Percentiles rank a stretch among this genome's conserved stretches.
Conservation (phyloP, 495 filamentous ascomycete species). For the Tuber melanosporum region DNA sequence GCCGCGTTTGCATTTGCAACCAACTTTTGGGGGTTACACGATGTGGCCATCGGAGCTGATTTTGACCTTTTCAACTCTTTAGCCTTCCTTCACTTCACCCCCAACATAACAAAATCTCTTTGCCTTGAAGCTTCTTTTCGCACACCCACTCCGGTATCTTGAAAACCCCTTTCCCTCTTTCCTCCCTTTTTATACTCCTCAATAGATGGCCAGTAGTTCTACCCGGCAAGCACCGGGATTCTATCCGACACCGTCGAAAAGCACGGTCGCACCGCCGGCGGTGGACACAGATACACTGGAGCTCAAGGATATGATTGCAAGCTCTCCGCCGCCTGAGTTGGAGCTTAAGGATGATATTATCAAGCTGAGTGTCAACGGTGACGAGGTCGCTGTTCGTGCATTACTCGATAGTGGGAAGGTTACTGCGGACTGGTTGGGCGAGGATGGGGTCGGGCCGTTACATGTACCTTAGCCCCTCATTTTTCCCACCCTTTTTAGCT, state of each 20-base stretch:
- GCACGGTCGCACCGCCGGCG: slow-evolving; percentile 36
- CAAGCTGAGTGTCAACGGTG: slow-evolving; percentile 85
- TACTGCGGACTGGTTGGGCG: slow-evolving; percentile 73
- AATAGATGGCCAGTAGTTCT: slow-evolving; percentile 32
- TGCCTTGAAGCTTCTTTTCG: background rate
- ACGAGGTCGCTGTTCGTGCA: slow-evolving; percentile 78
- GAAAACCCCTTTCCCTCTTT: background rate
- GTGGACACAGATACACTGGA: slow-evolving; percentile 50
- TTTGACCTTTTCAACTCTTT: background rate
- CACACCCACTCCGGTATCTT: background rate
- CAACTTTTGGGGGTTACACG: background rate
- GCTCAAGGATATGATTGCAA: slow-evolving; percentile 56
- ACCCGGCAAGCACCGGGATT: slow-evolving; percentile 33
- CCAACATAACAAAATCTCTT: background rate
- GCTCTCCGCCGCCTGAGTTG: slow-evolving; percentile 40
- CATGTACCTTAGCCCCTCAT: slow-evolving; percentile 58
- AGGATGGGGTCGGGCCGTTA: slow-evolving; percentile 86
- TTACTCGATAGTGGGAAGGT: slow-evolving; percentile 76
- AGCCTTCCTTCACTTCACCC: background rate
- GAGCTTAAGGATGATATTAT: slow-evolving; percentile 76
- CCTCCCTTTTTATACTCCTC: background rate
- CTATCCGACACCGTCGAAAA: slow-evolving; percentile 32
- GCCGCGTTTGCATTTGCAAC: background rate
- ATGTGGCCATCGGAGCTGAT: background rate
- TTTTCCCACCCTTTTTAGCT: slow-evolving; percentile 3